phyloP scores from a whole-genome alignment of 2,329 filamentous ascomycete species.

The Talaromyces sp. region DNA sequence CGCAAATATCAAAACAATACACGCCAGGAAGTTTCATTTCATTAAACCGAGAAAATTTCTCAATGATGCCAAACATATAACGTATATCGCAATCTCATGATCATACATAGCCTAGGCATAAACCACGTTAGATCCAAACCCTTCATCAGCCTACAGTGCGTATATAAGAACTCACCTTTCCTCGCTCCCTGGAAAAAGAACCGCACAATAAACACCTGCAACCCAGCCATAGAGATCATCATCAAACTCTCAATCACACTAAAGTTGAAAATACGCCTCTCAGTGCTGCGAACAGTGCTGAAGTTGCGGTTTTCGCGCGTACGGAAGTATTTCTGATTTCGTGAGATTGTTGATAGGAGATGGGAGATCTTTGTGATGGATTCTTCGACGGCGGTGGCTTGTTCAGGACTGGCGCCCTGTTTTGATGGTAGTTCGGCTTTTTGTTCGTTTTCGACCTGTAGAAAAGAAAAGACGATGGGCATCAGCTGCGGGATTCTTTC shows the following conservation, averaged over 20 bases:
- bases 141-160: background rate
- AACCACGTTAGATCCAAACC: background rate
- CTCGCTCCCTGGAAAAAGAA: constrained; percentile 96
- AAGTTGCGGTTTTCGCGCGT: constrained; percentile 99
- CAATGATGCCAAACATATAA: background rate
- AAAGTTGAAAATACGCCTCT: constrained; percentile 94
- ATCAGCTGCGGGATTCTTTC: background rate
- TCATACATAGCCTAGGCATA: constrained; percentile 3
- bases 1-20: background rate
- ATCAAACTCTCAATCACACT: constrained; percentile 86
- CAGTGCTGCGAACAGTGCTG: constrained; percentile 93
- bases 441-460: constrained; percentile 84
- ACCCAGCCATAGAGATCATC: constrained; percentile 88
- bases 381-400: constrained; percentile 84
- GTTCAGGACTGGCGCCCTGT: constrained; percentile 81
- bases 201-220: constrained; percentile 94
- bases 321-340: constrained; percentile 99
- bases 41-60: background rate
- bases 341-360: constrained; percentile 85
- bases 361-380: constrained; percentile 91
- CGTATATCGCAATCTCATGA: background rate
- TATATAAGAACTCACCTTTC: constrained; percentile 49
- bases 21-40: background rate
- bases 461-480: too few species aligned
- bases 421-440: constrained; percentile 79